A percentile compares a stretch with the other conserved stretches of the same genome.
phyloP scores from a whole-genome alignment of 768 basidiomycete species.

The Kwoniella bestiolae region DNA sequence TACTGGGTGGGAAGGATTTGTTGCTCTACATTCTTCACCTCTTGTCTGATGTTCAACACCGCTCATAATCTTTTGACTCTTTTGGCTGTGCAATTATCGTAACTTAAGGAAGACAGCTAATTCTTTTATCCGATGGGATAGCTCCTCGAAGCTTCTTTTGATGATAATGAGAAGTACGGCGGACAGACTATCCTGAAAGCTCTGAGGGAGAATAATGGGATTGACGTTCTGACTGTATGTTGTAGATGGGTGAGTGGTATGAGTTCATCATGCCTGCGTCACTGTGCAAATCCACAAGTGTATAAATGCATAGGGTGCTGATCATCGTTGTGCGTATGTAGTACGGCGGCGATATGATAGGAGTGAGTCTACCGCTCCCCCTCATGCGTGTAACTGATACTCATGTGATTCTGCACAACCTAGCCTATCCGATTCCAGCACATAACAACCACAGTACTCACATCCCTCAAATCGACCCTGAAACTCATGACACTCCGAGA shows the following conservation, averaged over 20 bases:
- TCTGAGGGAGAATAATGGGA: constrained; percentile 37
- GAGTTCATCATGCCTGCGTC: too few relatives aligned
- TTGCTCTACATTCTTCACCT: too few relatives aligned
- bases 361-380: constrained; percentile 39
- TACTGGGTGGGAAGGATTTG: too few relatives aligned
- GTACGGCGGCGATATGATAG: constrained; percentile 54
- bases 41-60: too few relatives aligned
- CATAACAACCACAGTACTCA: constrained; percentile 43
- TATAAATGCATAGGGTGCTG: neutral
- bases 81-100: neutral
- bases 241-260: constrained; percentile 47
- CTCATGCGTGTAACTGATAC: too few relatives aligned
- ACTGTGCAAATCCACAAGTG: neutral
- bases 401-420: too few relatives aligned
- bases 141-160: constrained; percentile 44
- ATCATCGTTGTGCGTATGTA: constrained; percentile 10
- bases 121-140: constrained; percentile 3
- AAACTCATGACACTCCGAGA: constrained; percentile 34
- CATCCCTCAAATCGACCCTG: constrained; percentile 30
- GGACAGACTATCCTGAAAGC: constrained; percentile 42
- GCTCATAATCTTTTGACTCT: too few relatives aligned
- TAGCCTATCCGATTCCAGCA: constrained; percentile 52
- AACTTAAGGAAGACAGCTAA: neutral
- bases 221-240: constrained; percentile 48
- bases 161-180: constrained; percentile 52